phyloP scores from a whole-genome alignment of 257 asterid species.

The Nicotiana noctiflora region DNA sequence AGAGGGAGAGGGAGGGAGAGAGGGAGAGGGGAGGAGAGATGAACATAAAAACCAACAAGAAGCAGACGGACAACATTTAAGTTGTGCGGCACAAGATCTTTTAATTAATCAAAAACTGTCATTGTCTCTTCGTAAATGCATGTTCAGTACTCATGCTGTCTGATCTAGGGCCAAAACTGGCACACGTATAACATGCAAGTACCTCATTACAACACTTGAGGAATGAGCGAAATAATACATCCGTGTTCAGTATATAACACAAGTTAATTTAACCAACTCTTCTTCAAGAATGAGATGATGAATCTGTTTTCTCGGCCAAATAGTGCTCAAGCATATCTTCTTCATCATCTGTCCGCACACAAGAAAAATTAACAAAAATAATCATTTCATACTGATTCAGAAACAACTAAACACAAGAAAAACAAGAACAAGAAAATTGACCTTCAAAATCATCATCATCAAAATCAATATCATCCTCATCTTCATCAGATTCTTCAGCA shows the following conservation, averaged over 20 bases:
- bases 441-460: conserved; percentile 92
- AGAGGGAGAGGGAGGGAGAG: neutral
- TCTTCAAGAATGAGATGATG: conserved; percentile 33
- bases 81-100: neutral
- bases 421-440: conserved; percentile 13
- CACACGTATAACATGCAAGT: neutral
- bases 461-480: conserved; percentile 76
- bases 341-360: conserved; percentile 52
- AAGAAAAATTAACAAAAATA: neutral
- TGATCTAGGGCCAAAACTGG: conserved; percentile 14
- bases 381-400: neutral
- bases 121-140: neutral
- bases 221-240: neutral
- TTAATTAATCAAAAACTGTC: neutral
- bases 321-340: conserved; percentile 97
- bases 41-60: neutral
- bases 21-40: neutral
- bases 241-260: neutral
- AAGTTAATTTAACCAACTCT: conserved; percentile 10
- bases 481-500: conserved; percentile 72
- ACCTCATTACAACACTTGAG: neutral
- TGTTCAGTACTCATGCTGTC: neutral
- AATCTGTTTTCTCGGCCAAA: conserved; percentile 66
- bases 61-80: neutral
- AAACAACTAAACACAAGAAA: neutral